Evolutionary conservation across 192 early-diverging fungal species (phyloP), one percentile per base, ranked within the genome.

Genomic region (Mortierella claussenii): DNA sequence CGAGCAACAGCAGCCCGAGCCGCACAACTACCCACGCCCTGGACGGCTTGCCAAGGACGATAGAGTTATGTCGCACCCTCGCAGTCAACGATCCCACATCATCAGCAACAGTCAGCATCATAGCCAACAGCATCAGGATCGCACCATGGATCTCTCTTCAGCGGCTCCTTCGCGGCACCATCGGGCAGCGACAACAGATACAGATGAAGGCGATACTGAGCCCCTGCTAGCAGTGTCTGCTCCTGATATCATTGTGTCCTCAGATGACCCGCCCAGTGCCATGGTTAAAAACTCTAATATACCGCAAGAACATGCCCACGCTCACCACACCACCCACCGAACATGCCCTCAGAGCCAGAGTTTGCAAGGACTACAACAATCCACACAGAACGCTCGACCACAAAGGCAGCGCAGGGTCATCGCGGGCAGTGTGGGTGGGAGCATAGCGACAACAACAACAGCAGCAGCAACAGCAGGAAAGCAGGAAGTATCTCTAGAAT

Each of bases 241-340:
- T 11, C 37, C 50, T 69, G 67, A 69, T 69, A 69, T 69, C 57
- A 34, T 36, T 45, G 26, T 12, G 28, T 55, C 42, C 59, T 70
- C 59, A 70, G 68, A 70, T 70, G 68, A 70, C 68, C 68, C 51
- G 40, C 58, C 51, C 18, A 55, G 40, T 70, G 55, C 68, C 23
- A 55, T 52, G 46, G 47, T 32, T 36, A 52, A 55, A 55, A 70
- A 62, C 68, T 62, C 59, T 70, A 70, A 48, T 55, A 31, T 34
- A 42, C 24, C 53, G 23, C 59, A 45, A 60, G 58, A 60, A 26
- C 24, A 37, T 27, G 21, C 24, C 52, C 58, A 55, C 9, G 18
- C n/a, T 37, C 58, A 55, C 9, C 36, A 31, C 24, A 53, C 45
- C 52, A 70, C 49, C 40, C 51, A 56, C 13, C 58, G 24, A 36